These are phyloP conservation scores for Aspergillus hancockii DNA, from an alignment of 495 filamentous ascomycete species.

Conservation along the genomic window DNA sequence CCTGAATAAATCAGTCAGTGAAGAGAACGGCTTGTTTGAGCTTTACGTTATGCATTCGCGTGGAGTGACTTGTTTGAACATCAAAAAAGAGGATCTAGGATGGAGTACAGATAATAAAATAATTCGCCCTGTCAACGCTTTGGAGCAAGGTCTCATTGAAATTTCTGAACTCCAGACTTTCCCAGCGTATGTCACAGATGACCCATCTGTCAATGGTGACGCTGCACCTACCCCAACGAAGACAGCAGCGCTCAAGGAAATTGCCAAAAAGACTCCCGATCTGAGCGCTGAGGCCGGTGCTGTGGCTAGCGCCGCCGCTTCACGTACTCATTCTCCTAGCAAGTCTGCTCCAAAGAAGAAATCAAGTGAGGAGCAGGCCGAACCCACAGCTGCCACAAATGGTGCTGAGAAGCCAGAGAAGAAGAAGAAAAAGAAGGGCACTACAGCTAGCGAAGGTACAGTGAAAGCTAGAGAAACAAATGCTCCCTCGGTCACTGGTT, in stretches of 20 bases:
- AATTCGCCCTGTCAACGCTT: slow-evolving; percentile 70
- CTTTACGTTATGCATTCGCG: slow-evolving; percentile 97
- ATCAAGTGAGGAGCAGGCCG: slow-evolving; percentile 41
- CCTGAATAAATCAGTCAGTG: slow-evolving; percentile 45
- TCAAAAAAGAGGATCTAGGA: slow-evolving; percentile 86
- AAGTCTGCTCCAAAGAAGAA: slow-evolving; percentile 47
- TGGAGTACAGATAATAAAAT: slow-evolving; percentile 87
- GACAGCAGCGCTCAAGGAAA: slow-evolving; percentile 31
- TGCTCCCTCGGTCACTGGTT: slow-evolving; percentile 12
- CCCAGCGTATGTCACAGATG: slow-evolving; percentile 43
- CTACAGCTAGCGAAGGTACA: slow-evolving; percentile 35
- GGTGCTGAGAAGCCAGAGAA: slow-evolving; percentile 53
- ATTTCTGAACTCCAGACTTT: slow-evolving; percentile 52
- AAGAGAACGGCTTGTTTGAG: slow-evolving; percentile 75
- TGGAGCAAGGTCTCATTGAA: slow-evolving; percentile 60
- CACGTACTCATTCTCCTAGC: slow-evolving; percentile 42
- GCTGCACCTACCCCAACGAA: slow-evolving; percentile 37
- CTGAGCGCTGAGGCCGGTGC: slow-evolving; percentile 26
- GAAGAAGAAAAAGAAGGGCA: slow-evolving; percentile 61
- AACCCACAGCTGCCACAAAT: slow-evolving; percentile 28
- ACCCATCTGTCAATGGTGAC: slow-evolving; percentile 55
- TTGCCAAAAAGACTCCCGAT: slow-evolving; percentile 41
- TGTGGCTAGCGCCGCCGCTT: slow-evolving; percentile 30
- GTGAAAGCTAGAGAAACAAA: slow-evolving; percentile 34
- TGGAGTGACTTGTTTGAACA: slow-evolving; percentile 80